phyloP scores from a whole-genome alignment of 495 filamentous ascomycete species.

The Daldinia caldariorum region DNA sequence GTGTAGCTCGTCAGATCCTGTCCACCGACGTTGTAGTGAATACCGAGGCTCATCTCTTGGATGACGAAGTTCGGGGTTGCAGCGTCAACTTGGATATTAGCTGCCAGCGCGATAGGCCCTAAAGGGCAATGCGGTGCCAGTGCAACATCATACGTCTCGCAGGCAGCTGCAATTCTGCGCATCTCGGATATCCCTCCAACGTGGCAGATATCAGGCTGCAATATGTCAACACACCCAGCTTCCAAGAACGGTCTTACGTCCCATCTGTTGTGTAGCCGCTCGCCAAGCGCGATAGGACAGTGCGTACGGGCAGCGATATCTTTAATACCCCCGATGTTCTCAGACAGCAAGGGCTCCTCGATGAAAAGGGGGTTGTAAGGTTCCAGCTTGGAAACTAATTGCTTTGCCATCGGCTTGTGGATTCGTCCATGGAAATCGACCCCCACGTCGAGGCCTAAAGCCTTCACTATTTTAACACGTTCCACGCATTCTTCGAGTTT shows the following conservation, averaged over 20 bases:
- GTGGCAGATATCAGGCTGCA: slow-evolving; percentile 82
- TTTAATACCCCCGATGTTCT: slow-evolving; percentile 76
- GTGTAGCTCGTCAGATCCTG: slow-evolving; percentile 77
- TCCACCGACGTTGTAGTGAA: slow-evolving; percentile 77
- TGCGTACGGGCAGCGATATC: slow-evolving; percentile 68
- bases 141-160: slow-evolving; percentile 80
- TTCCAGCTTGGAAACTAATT: slow-evolving; percentile 75
- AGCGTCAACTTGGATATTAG: slow-evolving; percentile 74
- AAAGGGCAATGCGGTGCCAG: slow-evolving; percentile 82
- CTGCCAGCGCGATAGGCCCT: slow-evolving; percentile 79
- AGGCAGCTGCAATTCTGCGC: slow-evolving; percentile 75
- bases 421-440: slow-evolving; percentile 83
- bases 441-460: slow-evolving; percentile 74
- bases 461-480: slow-evolving; percentile 73
- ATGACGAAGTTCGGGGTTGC: slow-evolving; percentile 76
- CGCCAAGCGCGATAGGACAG: slow-evolving; percentile 78
- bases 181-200: slow-evolving; percentile 81
- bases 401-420: slow-evolving; percentile 85
- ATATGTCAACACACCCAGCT: slow-evolving; percentile 73
- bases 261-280: slow-evolving; percentile 79
- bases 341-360: slow-evolving; percentile 78
- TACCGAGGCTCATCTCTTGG: slow-evolving; percentile 83
- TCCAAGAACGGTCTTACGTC: slow-evolving; percentile 79
- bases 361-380: slow-evolving; percentile 80
- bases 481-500: slow-evolving; percentile 72